phyloP scores from a whole-genome alignment of 495 filamentous ascomycete species.

The Neurospora intermedia region DNA sequence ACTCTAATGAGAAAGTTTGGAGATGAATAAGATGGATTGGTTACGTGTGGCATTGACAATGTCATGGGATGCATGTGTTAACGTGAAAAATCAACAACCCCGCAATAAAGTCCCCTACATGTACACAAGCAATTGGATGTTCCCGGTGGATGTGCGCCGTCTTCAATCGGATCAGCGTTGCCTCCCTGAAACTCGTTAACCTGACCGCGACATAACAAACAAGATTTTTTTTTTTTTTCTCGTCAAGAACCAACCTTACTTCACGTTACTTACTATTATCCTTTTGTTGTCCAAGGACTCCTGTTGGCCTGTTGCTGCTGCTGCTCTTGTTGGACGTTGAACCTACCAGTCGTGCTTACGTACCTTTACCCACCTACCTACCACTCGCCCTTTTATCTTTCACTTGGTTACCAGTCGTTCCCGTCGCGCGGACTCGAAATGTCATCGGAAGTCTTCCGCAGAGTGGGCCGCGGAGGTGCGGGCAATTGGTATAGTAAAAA shows the following conservation, averaged over 20 bases:
- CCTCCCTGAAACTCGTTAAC: neutral
- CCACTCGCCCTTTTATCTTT: neutral
- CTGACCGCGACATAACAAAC: neutral
- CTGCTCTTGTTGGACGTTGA: neutral
- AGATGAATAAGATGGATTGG: neutral
- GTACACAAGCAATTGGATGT: neutral
- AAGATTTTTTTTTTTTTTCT: neutral
- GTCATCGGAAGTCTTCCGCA: slow-evolving; percentile 21
- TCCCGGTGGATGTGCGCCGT: neutral
- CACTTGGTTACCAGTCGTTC: neutral
- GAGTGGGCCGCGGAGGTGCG: slow-evolving; percentile 46
- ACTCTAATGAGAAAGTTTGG: neutral
- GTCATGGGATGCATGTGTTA: neutral
- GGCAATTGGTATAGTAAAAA: slow-evolving; percentile 51
- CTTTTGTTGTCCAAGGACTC: neutral
- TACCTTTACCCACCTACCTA: neutral
- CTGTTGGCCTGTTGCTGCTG: neutral
- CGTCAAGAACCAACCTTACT: neutral
- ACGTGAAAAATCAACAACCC: neutral
- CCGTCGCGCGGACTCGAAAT: slow-evolving; percentile 1
- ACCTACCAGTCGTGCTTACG: neutral
- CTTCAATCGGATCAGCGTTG: neutral
- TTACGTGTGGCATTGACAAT: neutral
- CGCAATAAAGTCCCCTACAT: neutral
- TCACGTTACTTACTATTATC: neutral